These are phyloP conservation scores for Mollisia scopiformis DNA, from an alignment of 2,329 filamentous ascomycete species.

Conservation along the genomic window DNA sequence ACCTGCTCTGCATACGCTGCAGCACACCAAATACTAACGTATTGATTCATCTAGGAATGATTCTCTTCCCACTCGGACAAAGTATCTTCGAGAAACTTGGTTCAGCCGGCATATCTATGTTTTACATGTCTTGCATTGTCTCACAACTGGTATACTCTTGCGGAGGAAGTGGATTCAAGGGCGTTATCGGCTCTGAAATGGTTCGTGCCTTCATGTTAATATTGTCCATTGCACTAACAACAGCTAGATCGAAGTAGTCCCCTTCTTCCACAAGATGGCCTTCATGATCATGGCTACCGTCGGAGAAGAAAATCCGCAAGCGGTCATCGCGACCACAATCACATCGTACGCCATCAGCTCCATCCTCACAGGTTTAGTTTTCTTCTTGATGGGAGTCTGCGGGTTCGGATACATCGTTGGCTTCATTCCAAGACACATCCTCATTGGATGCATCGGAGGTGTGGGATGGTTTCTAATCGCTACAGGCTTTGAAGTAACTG, in stretches of 20 bases:
- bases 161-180: constrained; percentile 84
- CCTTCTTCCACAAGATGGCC: constrained; percentile 99
- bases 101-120: constrained; percentile 95
- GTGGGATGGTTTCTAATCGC: constrained; percentile 94
- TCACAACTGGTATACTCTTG: constrained; percentile 88
- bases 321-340: constrained; percentile 92
- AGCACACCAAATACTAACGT: constrained; percentile 4
- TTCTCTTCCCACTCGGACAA: constrained; percentile 88
- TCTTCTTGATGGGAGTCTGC: constrained; percentile 87
- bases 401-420: constrained; percentile 90
- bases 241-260: constrained; percentile 88
- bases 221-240: constrained; percentile 2
- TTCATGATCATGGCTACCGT: constrained; percentile 80
- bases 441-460: constrained; percentile 96
- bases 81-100: constrained; percentile 85
- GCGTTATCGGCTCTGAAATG: constrained; percentile 93
- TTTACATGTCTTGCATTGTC: constrained; percentile 96
- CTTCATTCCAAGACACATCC: constrained; percentile 94
- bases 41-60: constrained; percentile 66
- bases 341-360: constrained; percentile 89
- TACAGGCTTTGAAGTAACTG: constrained; percentile 92
- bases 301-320: constrained; percentile 78
- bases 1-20: background rate
- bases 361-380: constrained; percentile 86
- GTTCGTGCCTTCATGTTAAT: constrained; percentile 44